A percentile compares a stretch with the other conserved stretches of the same genome.
Conservation (phyloP, 2,329 filamentous ascomycete species). For the Botrytis medusae region DNA sequence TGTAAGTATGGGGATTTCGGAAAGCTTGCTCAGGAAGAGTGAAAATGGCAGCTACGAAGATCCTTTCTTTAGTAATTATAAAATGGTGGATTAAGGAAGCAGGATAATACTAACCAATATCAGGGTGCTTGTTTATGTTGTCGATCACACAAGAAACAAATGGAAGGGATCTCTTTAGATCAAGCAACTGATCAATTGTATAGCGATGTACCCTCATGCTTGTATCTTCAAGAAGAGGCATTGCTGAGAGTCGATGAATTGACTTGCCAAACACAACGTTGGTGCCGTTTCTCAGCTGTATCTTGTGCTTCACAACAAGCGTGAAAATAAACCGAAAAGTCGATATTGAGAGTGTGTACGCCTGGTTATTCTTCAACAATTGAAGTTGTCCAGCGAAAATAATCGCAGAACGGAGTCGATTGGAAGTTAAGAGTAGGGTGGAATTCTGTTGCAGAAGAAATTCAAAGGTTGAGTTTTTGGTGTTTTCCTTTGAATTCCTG, state of each 20-base stretch:
- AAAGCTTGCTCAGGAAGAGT: constrained; percentile 33
- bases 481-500: background rate
- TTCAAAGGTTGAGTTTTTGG: background rate
- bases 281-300: background rate
- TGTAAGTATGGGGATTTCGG: constrained; percentile 29
- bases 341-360: background rate
- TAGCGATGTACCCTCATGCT: constrained; percentile 29
- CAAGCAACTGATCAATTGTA: constrained; percentile 33
- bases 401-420: background rate
- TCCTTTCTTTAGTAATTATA: constrained; percentile 12
- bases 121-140: constrained; percentile 35
- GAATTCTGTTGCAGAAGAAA: no score
- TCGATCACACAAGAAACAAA: constrained; percentile 30
- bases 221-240: constrained; percentile 16
- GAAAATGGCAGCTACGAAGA: constrained; percentile 30
- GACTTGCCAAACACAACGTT: background rate
- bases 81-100: background rate
- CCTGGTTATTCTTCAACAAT: background rate
- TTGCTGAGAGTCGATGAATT: background rate
- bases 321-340: background rate
- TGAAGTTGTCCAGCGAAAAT: background rate
- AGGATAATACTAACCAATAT: constrained; percentile 33
- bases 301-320: background rate
- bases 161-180: constrained; percentile 33
- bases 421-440: background rate